Conservation (phyloP, 257 asterid genomes). For the Solanum gracilifrons region DNA sequence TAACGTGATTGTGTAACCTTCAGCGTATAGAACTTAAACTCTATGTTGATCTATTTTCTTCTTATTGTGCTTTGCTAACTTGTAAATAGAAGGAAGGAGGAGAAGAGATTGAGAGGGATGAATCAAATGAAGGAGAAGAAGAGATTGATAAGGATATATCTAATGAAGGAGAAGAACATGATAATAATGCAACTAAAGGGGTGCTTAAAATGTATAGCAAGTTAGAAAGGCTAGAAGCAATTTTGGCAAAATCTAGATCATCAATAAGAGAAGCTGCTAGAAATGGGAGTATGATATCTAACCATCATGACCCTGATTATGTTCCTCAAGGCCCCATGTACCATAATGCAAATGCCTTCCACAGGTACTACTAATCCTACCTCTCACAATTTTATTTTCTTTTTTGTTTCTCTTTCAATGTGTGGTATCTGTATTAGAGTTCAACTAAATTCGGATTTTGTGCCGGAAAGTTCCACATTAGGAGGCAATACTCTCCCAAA, state of each 20-base stretch:
- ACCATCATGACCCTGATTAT: constrained; percentile 21
- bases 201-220: constrained; percentile 1
- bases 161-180: not conserved
- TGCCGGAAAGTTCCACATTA: not conserved
- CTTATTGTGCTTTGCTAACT: not conserved
- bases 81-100: not conserved
- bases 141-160: not conserved
- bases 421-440: not conserved
- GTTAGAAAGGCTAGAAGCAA: constrained; percentile 22
- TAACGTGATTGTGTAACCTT: not conserved
- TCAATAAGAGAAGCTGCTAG: constrained; percentile 22
- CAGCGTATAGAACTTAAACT: not conserved
- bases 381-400: not conserved
- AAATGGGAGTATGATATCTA: constrained; percentile 21
- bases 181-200: not conserved
- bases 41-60: not conserved
- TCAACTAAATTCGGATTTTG: not conserved
- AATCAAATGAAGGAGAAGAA: not conserved
- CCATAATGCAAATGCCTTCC: constrained; percentile 31
- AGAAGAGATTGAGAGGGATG: not conserved
- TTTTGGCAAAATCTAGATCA: constrained; percentile 18
- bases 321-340: constrained; percentile 29
- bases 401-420: not conserved
- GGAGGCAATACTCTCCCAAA: not conserved
- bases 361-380: constrained; percentile 13